phyloP scores from a whole-genome alignment of 495 filamentous ascomycete genomes.

The Neurospora sp. region DNA sequence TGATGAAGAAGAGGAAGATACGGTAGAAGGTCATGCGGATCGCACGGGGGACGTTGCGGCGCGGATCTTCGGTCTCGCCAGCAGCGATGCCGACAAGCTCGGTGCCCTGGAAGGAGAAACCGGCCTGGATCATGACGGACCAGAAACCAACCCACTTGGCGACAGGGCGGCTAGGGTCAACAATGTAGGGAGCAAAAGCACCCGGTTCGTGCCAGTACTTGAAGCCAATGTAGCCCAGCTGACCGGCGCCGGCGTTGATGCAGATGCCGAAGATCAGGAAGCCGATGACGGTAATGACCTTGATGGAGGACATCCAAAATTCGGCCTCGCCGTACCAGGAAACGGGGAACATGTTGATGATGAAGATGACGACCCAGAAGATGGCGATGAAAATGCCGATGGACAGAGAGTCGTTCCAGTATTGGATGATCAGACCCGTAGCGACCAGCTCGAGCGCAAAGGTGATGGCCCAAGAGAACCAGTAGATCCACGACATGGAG shows the following conservation, averaged over 20 bases:
- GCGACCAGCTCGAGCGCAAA: constrained; percentile 69
- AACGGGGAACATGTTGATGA: constrained; percentile 58
- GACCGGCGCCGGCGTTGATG: constrained; percentile 56
- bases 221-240: constrained; percentile 59
- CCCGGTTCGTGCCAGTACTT: constrained; percentile 61
- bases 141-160: constrained; percentile 39
- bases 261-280: constrained; percentile 57
- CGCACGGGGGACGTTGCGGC: constrained; percentile 43
- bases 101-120: constrained; percentile 40
- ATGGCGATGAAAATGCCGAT: constrained; percentile 66
- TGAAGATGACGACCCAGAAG: constrained; percentile 59
- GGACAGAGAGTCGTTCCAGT: constrained; percentile 49
- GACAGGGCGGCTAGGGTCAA: constrained; percentile 20
- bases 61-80: constrained; percentile 53
- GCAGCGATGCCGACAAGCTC: constrained; percentile 60
- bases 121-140: constrained; percentile 37
- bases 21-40: constrained; percentile 48
- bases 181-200: constrained; percentile 50
- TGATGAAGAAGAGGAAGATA: constrained; percentile 56
- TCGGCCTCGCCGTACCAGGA: constrained; percentile 63
- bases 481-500: constrained; percentile 62
- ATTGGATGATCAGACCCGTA: constrained; percentile 64
- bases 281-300: constrained; percentile 65
- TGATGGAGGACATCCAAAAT: constrained; percentile 64
- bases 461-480: constrained; percentile 48